phyloP scores from a whole-genome alignment of 495 filamentous ascomycete genomes.

The Penicillium mononematosum region DNA sequence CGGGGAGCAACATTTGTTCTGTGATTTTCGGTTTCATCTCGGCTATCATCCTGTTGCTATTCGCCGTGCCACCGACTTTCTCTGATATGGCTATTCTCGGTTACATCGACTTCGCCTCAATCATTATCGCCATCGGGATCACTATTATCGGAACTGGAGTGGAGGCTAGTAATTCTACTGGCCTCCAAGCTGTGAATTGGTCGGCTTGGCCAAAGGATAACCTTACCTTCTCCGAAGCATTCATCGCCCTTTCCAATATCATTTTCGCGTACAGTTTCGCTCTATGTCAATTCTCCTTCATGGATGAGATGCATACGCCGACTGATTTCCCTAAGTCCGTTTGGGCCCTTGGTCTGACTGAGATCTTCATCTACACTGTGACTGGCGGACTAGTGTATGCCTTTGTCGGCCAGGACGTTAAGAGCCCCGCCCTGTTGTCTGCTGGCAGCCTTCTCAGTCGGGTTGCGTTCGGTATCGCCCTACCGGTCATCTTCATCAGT shows the following conservation, averaged over 20 bases:
- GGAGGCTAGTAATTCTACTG: slow-evolving; percentile 34
- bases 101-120: slow-evolving; percentile 62
- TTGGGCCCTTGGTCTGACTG: slow-evolving; percentile 55
- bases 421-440: slow-evolving; percentile 64
- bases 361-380: slow-evolving; percentile 65
- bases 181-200: slow-evolving; percentile 36
- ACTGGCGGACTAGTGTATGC: slow-evolving; percentile 65
- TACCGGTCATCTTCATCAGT: slow-evolving; percentile 72
- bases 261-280: slow-evolving; percentile 64
- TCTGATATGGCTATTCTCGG: slow-evolving; percentile 56
- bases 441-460: slow-evolving; percentile 59
- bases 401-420: slow-evolving; percentile 63
- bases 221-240: slow-evolving; percentile 35
- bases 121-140: slow-evolving; percentile 64
- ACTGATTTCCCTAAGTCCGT: slow-evolving; percentile 62
- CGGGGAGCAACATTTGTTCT: slow-evolving; percentile 59
- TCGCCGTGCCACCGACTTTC: slow-evolving; percentile 59
- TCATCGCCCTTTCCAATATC: slow-evolving; percentile 68
- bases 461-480: slow-evolving; percentile 68
- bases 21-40: slow-evolving; percentile 63
- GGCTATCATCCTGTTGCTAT: slow-evolving; percentile 55
- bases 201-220: slow-evolving; percentile 36
- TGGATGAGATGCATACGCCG: slow-evolving; percentile 72
- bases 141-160: slow-evolving; percentile 65
- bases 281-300: slow-evolving; percentile 69